phyloP scores from a whole-genome alignment of 257 asterid species.

The Nicotiana obtusifolia region DNA sequence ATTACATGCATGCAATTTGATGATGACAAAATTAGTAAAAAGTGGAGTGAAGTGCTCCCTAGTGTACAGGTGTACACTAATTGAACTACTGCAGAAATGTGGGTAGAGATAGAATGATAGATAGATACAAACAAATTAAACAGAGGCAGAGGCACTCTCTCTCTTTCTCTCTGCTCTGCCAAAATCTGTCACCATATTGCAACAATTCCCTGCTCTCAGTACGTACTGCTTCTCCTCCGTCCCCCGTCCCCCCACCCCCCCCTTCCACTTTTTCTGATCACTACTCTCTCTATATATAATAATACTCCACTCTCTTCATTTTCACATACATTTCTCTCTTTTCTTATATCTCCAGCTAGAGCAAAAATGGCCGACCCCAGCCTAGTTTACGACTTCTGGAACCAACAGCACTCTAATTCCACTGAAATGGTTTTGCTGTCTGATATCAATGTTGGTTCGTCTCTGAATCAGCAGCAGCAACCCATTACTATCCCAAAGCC shows the following conservation, averaged over 20 bases:
- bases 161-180: not conserved
- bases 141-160: not conserved
- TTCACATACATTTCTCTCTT: not conserved
- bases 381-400: not conserved
- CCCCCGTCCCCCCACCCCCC: too few relatives aligned
- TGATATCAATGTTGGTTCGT: too few relatives aligned
- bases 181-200: not conserved
- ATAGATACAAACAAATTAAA: not conserved
- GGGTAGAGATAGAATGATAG: not conserved
- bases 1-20: not conserved
- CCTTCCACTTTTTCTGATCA: not conserved
- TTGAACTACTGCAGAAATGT: not conserved
- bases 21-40: not conserved
- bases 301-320: not conserved
- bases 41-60: too few relatives aligned
- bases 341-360: not conserved
- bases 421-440: too few relatives aligned
- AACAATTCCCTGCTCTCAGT: not conserved
- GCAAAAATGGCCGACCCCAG: not conserved
- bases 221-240: not conserved
- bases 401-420: not conserved
- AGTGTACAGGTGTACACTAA: not conserved
- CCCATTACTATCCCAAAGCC: not conserved
- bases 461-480: not conserved
- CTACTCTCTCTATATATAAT: not conserved